phyloP scores from a whole-genome alignment of 1,284 basidiomycete genomes.

The Cutaneotrichosporon daszewskae region DNA sequence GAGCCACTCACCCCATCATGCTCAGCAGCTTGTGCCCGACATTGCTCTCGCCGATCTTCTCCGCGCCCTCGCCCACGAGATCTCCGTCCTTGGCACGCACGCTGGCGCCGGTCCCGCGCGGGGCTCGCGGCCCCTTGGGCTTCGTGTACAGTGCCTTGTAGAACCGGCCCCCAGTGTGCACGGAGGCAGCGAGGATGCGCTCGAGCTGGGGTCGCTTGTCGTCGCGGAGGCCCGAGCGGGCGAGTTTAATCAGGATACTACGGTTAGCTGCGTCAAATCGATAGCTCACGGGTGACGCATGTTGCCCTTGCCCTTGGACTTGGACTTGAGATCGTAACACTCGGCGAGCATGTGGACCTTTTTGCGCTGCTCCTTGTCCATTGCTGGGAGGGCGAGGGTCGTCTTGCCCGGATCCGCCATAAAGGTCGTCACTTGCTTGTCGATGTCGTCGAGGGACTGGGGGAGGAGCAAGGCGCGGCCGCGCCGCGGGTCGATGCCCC shows the following conservation, averaged over 20 bases:
- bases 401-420: conserved; percentile 53
- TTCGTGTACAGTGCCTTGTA: conserved; percentile 39
- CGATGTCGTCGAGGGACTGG: conserved; percentile 46
- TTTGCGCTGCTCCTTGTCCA: conserved; percentile 64
- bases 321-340: conserved; percentile 68
- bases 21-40: conserved; percentile 46
- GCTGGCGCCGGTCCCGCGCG: conserved; percentile 18
- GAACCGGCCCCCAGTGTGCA: conserved; percentile 31
- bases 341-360: conserved; percentile 69
- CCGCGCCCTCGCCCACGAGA: conserved; percentile 43
- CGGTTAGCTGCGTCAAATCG: not conserved
- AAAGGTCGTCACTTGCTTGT: conserved; percentile 66
- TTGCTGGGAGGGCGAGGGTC: conserved; percentile 66
- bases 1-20: conserved; percentile 40
- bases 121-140: not conserved
- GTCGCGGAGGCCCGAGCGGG: conserved; percentile 54
- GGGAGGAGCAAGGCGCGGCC: conserved; percentile 7
- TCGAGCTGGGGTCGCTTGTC: conserved; percentile 58
- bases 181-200: conserved; percentile 50
- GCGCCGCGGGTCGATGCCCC: conserved; percentile 9
- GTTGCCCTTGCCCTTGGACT: conserved; percentile 63
- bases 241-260: conserved; percentile 67
- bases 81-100: conserved; percentile 43
- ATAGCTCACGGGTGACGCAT: conserved; percentile 51
- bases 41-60: conserved; percentile 44